Percentiles rank a stretch among this genome's conserved stretches.
Evolutionary conservation across 1,284 basidiomycete genomes (phyloP).

Genomic region (Leccinum griseonigrum): DNA sequence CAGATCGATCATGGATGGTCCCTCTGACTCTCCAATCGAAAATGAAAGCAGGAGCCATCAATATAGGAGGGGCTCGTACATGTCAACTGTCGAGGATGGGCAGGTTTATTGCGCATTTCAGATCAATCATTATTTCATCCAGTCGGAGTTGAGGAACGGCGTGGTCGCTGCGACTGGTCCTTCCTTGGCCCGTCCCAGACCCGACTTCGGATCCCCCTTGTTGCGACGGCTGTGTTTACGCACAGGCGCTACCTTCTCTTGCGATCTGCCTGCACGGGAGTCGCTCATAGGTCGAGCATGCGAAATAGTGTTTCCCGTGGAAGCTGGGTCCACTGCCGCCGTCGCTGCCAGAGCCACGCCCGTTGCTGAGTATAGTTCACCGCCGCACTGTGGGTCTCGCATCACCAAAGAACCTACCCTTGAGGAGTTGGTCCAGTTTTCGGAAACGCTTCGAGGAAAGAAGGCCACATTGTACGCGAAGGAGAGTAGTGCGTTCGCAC

Average conservation of each 20-base stretch:
- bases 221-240: conserved; percentile 66
- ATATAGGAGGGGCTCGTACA: conserved; percentile 27
- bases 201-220: conserved; percentile 60
- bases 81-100: conserved; percentile 28
- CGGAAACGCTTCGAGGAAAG: conserved; percentile 78
- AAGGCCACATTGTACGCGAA: conserved; percentile 81
- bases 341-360: conserved; percentile 32
- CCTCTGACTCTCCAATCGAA: conserved; percentile 24
- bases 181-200: conserved; percentile 39
- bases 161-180: conserved; percentile 27
- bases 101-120: conserved; percentile 55
- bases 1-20: conserved; percentile 23
- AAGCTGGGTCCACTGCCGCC: conserved; percentile 47
- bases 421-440: conserved; percentile 74
- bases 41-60: conserved; percentile 17
- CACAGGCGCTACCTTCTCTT: conserved; percentile 58
- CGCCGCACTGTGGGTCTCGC: conserved; percentile 43
- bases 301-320: conserved; percentile 53
- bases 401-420: conserved; percentile 71
- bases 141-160: conserved; percentile 15
- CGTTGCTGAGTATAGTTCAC: conserved; percentile 43
- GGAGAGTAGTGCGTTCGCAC: conserved; percentile 81
- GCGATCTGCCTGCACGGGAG: conserved; percentile 43
- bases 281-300: conserved; percentile 49
- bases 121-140: conserved; percentile 38